A percentile compares a stretch with the other conserved stretches of the same genome.
Evolutionary conservation across 2,329 filamentous ascomycete genomes (phyloP).

Genomic region (Colletotrichum lupini): DNA sequence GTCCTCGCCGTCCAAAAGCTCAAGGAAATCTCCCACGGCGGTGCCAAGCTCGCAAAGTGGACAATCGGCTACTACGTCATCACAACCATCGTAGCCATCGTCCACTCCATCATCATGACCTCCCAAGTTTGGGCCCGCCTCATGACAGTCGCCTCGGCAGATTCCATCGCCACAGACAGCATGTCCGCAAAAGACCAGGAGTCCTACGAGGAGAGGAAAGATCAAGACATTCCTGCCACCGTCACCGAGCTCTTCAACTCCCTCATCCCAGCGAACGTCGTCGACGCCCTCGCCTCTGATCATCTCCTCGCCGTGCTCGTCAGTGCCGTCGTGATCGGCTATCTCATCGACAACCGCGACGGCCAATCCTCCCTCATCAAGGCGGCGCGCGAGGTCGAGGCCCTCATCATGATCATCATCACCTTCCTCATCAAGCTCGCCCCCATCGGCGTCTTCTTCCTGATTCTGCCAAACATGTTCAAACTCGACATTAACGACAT

Average conservation of each 20-base stretch:
- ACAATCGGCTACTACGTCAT: slow-evolving; percentile 61
- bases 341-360: slow-evolving; percentile 53
- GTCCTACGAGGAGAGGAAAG: slow-evolving; percentile 46
- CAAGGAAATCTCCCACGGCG: slow-evolving; percentile 56
- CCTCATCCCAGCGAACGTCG: slow-evolving; percentile 60
- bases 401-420: slow-evolving; percentile 58
- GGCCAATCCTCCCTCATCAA: slow-evolving; percentile 51
- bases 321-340: slow-evolving; percentile 57
- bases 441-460: slow-evolving; percentile 64
- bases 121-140: slow-evolving; percentile 58
- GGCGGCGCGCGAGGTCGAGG: slow-evolving; percentile 58
- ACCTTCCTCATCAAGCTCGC: slow-evolving; percentile 60
- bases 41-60: slow-evolving; percentile 57
- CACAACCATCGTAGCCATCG: slow-evolving; percentile 61
- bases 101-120: slow-evolving; percentile 57
- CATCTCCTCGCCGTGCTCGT: slow-evolving; percentile 59
- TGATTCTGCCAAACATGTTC: slow-evolving; percentile 64
- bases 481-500: slow-evolving; percentile 59
- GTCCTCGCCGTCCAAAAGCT: slow-evolving; percentile 62
- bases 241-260: slow-evolving; percentile 61
- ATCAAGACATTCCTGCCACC: slow-evolving; percentile 51
- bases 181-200: slow-evolving; percentile 44
- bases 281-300: slow-evolving; percentile 57
- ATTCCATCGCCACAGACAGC: slow-evolving; percentile 42
- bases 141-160: slow-evolving; percentile 51